phyloP scores from a whole-genome alignment of 139 green algal genomes.

The Chlamydomonas sp. region DNA sequence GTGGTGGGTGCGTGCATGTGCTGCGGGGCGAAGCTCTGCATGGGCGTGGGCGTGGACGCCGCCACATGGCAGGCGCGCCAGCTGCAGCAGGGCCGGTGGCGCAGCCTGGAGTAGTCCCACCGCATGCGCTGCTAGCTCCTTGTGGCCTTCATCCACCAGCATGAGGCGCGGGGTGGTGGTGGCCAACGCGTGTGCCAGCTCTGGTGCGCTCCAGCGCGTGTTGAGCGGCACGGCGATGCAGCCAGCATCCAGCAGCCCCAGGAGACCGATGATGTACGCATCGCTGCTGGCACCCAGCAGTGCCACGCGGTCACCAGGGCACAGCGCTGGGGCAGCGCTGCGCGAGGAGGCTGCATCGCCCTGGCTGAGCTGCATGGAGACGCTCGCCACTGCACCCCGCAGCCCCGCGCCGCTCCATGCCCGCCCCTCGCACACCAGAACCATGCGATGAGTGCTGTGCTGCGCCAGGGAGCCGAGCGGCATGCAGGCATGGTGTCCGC shows the following conservation, averaged over 20 bases:
- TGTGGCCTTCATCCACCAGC: no score
- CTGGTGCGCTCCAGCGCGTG: constrained; percentile 49
- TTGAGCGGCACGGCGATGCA: constrained; percentile 65
- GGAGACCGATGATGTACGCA: constrained; percentile 41
- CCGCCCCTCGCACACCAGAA: no score
- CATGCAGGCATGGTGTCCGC: no score
- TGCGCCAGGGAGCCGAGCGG: no score
- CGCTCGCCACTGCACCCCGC: no score
- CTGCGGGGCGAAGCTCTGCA: neutral
- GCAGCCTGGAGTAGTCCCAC: no score
- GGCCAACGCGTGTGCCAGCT: constrained; percentile 38
- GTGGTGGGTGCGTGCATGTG: neutral
- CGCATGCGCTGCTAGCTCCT: neutral
- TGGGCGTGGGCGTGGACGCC: neutral
- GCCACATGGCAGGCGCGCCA: neutral
- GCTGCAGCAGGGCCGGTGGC: no score
- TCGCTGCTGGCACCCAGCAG: constrained; percentile 35
- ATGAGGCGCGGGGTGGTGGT: constrained; percentile 26
- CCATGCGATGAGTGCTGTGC: no score
- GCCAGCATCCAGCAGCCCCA: constrained; percentile 49
- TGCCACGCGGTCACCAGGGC: constrained; percentile 35
- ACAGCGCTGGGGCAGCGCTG: no score
- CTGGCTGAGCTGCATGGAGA: no score
- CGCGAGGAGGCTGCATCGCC: no score
- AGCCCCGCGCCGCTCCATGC: no score